Evolutionary conservation across 768 basidiomycete species (phyloP), one percentile per base, ranked within the genome.

Genomic region (Auriscalpium orientale): DNA sequence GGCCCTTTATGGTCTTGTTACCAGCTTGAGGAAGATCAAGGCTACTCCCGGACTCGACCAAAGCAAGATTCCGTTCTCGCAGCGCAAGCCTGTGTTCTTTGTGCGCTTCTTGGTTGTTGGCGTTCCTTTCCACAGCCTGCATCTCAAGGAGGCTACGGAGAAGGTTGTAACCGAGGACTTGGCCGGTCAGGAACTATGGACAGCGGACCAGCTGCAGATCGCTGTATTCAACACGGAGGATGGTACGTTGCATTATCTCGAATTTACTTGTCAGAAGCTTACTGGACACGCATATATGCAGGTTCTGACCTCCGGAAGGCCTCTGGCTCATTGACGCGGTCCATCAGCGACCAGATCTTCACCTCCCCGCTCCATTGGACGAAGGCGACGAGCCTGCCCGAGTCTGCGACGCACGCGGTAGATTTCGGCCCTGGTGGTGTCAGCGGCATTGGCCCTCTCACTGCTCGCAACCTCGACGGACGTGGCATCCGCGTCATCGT

Each of bases 371-470:
- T 99, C 62, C 89, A 97, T 73, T 98, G 97, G 97, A 74, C 79
- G 44, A 85, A 85, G 65, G 94, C 94, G 6, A 95, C 91, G 36
- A 75, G 84, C 58, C 95, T 98, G 81, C 90, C 94, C 1, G 79
- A 88, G 58, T 80, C 85, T 9, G 92, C 94, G 0, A 98, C 95
- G 4, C 97, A 99, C 69, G 88, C 91, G 3, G 75, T 98, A 59
- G 97, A 99, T 71, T 98, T 99, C 64, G 97, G 97, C 53, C 92
- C 97, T 1, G 95, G 97, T 58, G 95, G 95, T 13, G 67, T 90
- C 54, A 91, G 87, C 65, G 95, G 97, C 12, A 95, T 98, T 61
- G 95, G 95, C 44, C 85, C 87, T 53, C 78, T 98, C 55, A 95
- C 94, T 45, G 85, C 87, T 4, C 83, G 88, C 64, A 95, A 94